These are phyloP conservation scores for Saccharomycodes ludwigii DNA, from an alignment of 805 yeast species.

Conservation along the genomic window DNA sequence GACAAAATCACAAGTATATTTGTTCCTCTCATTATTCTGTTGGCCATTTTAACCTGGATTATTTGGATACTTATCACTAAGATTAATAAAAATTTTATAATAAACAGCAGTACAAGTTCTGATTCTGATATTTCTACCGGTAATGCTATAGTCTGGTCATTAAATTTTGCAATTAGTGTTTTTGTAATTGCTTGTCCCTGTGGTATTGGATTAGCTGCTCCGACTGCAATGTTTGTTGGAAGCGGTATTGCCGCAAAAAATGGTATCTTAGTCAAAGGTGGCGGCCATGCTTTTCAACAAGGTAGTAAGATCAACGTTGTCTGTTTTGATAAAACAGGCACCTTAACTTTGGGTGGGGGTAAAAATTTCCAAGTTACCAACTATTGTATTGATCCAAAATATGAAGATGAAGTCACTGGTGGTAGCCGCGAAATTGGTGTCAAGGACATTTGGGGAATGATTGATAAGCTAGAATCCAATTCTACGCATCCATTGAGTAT, in stretches of 20 bases:
- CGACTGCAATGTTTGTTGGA: constrained; percentile 73
- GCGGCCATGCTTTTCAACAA: constrained; percentile 74
- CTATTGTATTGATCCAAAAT: constrained; percentile 19
- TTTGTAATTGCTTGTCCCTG: constrained; percentile 81
- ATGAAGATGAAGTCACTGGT: constrained; percentile 1
- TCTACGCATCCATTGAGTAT: constrained; percentile 61
- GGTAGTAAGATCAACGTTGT: constrained; percentile 51
- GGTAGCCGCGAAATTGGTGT: constrained; percentile 12
- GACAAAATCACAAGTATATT: constrained; percentile 58
- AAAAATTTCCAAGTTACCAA: constrained; percentile 37
- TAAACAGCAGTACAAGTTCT: too few relatives aligned
- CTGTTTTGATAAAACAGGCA: constrained; percentile 74
- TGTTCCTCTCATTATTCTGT: constrained; percentile 53
- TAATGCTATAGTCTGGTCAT: too few relatives aligned
- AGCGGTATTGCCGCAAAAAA: constrained; percentile 66
- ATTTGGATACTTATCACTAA: too few relatives aligned
- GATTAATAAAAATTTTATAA: too few relatives aligned
- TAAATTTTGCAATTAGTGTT: constrained; percentile 66
- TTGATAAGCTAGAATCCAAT: constrained; percentile 35
- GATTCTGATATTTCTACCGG: too few relatives aligned
- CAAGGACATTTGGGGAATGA: constrained; percentile 28
- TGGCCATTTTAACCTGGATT: constrained; percentile 55
- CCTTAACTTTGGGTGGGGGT: constrained; percentile 54
- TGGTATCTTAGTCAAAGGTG: constrained; percentile 69
- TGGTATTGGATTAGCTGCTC: constrained; percentile 77